Evolutionary conservation across 2,329 filamentous ascomycete genomes (phyloP), one percentile per base, ranked within the genome.

Genomic region (Ophiosphaerella korrae): DNA sequence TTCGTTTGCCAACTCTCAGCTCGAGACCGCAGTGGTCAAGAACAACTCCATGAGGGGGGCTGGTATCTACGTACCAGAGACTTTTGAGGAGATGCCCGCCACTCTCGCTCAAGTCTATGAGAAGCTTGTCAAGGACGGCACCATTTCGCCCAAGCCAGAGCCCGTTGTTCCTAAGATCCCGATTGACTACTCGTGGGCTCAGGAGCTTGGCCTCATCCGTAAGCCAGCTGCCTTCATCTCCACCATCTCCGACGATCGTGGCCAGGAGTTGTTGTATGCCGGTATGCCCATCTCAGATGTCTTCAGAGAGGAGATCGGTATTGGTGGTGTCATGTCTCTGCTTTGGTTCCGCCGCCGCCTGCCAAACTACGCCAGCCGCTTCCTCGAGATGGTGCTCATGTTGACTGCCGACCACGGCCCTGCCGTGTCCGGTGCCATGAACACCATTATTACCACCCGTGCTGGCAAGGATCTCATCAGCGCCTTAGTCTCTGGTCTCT

Each of bases 371-470:
- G 94, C 94, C 72, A 95, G 91, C 84, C 96, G 96, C 82, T 99
- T 99, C 85, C 82, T 99, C 67, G 94, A 99, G 84, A 99, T 99
- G 94, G 94, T 99, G 63, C 93, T 99, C 77, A 99, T 99, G 94
- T 87, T 99, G 74, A 99, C 94, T 74, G 94, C 94, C 69, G 94
- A 99, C 75, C 94, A 99, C 87, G 94, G 94, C 79, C 94, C 94
- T 47, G 94, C 94, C 68, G 94, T 99, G 68, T 99, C 94, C 68
- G 94, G 94, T 85, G 94, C 94, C 77, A 99, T 99, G 94, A 99
- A 99, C 88, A 99, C 94, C 76, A 99, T 99, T 77, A 97, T 99
- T 77, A 99, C 94, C 58, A 99, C 94, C 53, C 90, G 94, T 89
- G 94, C 94, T 59, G 94, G 94, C 77, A 99, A 99, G 85, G 94